Evolutionary conservation across 306 rosid genomes (phyloP), one percentile per base, ranked within the genome.

Genomic region (Trifolium fragiferum): DNA sequence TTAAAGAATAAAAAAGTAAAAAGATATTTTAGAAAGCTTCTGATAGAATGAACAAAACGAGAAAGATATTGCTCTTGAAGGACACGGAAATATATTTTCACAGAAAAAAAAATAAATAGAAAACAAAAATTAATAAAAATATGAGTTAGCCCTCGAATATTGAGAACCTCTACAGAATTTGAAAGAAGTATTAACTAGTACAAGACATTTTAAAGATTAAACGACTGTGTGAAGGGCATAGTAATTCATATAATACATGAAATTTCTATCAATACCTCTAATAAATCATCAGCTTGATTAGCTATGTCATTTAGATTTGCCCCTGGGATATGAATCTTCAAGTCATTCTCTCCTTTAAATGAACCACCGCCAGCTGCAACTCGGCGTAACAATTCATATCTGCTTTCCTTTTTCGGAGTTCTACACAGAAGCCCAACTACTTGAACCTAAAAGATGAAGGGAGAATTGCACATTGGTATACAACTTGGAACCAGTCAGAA

Each of bases 361-460:
- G 35, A 79, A 15, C 98, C 98, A 47, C 98, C 98, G 20, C 97
- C 98, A 50, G 87, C 93, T 65, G 98, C 98, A 66, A 91, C 98
- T 78, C 97, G 88, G 46, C 96, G 93, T 50, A 93, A 82, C 51
- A 93, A 81, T 77, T 93, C 98, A 21, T 90, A 91, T 43, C 98
- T 80, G 74, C 98, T 93, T 62, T 93, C 98, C 81, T 89, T 91
- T 77, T 76, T 54, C 4, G 98, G 96, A 74, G 98, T 93, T 78
- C 97, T 82, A 80, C 97, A 91, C n/a, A 93, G 94, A 61, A 93
- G 85, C 66, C 97, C 98, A 66, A 93, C 75, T 73, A 93, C 94
- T 86, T 93, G 97, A 84, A 93, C 96, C 97, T 93, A 77, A 33
- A 76, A 80, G 63, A 71, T 15, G 25, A 64, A 66, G 43, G 47